These are phyloP conservation scores for Fusarium austroafricanum DNA, from an alignment of 2,329 filamentous ascomycete species.

Conservation along the genomic window DNA sequence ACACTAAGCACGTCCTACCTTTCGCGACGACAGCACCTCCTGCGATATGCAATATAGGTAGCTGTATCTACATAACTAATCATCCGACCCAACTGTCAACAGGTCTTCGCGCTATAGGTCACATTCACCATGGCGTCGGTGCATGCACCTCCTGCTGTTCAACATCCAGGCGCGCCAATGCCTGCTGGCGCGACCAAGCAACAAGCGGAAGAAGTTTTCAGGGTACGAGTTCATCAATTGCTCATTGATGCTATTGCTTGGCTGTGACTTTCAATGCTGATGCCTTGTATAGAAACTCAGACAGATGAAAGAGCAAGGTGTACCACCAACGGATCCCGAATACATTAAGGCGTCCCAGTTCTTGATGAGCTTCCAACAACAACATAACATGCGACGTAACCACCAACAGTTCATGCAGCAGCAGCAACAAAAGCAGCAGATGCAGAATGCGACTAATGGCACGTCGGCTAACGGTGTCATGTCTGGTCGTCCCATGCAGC, in stretches of 20 bases:
- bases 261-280: conserved; percentile 30
- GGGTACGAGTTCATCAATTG: conserved; percentile 60
- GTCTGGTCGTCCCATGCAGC: conserved; percentile 56
- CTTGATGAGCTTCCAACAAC: conserved; percentile 76
- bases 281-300: conserved; percentile 76
- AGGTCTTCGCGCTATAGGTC: conserved; percentile 27
- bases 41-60: conserved; percentile 57
- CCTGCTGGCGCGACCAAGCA: conserved; percentile 78
- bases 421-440: conserved; percentile 56
- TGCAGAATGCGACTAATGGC: conserved; percentile 68
- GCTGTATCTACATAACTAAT: conserved; percentile 39
- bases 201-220: conserved; percentile 79
- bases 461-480: conserved; percentile 60
- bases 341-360: conserved; percentile 85
- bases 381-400: conserved; percentile 66
- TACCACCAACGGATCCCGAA: conserved; percentile 85
- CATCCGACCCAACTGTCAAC: conserved; percentile 42
- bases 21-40: conserved; percentile 42
- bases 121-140: conserved; percentile 79
- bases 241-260: background rate
- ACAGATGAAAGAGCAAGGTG: conserved; percentile 87
- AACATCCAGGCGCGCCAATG: conserved; percentile 72
- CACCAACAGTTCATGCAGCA: conserved; percentile 59
- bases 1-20: conserved; percentile 30
- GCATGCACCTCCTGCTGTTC: conserved; percentile 76